phyloP scores from a whole-genome alignment of 805 yeast species.

The Cyberlindnera subsufficiens region DNA sequence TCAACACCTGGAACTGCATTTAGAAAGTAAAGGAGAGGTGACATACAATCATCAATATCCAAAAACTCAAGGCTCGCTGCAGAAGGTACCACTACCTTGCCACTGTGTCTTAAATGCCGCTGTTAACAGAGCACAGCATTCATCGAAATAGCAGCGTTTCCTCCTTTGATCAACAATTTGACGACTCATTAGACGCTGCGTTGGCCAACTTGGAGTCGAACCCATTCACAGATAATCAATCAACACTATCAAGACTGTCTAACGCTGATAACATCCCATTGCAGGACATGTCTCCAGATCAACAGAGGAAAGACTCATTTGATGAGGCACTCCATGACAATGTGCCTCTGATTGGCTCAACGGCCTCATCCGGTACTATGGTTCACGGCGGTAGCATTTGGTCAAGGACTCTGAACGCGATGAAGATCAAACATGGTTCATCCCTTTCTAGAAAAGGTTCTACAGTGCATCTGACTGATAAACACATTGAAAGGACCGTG shows the following conservation, averaged over 20 bases:
- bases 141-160: slow-evolving; percentile 29
- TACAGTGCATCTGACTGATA: slow-evolving; percentile 22
- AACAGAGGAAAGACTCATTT: slow-evolving; percentile 21
- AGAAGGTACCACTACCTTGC: no score
- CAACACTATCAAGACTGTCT: slow-evolving; percentile 24
- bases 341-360: slow-evolving; percentile 10
- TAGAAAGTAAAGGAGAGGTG: no score
- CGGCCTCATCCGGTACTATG: neutral
- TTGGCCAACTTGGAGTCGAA: slow-evolving; percentile 44
- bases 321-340: slow-evolving; percentile 19
- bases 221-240: slow-evolving; percentile 26
- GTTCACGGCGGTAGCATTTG: slow-evolving; percentile 5
- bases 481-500: slow-evolving; percentile 33
- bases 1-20: no score
- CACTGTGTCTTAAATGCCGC: slow-evolving; percentile 16
- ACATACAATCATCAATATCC: no score
- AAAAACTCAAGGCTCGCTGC: no score
- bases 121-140: slow-evolving; percentile 11
- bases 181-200: slow-evolving; percentile 61
- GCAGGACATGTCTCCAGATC: slow-evolving; percentile 23
- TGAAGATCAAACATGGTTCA: slow-evolving; percentile 3
- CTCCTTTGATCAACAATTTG: slow-evolving; percentile 57
- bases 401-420: slow-evolving; percentile 9
- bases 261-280: slow-evolving; percentile 29
- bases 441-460: slow-evolving; percentile 7